phyloP scores from a whole-genome alignment of 345 rosid species.

The Lepidium africanum region DNA sequence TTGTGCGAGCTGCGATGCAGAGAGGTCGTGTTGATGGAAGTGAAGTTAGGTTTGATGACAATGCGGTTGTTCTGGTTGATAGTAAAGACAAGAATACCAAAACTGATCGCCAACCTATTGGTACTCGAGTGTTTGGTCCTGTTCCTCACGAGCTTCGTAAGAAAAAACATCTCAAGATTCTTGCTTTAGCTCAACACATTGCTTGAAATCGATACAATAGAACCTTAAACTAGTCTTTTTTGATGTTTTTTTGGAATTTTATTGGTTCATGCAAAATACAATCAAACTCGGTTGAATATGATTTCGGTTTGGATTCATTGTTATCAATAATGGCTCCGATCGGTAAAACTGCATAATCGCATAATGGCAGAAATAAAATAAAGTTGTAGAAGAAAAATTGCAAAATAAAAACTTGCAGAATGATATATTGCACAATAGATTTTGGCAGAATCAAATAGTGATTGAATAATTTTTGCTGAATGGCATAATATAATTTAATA shows the following conservation, averaged over 20 bases:
- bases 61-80: slow-evolving; percentile 73
- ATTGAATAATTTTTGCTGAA: no score
- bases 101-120: slow-evolving; percentile 58
- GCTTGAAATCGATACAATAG: slow-evolving; percentile 32
- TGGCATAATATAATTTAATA: no score
- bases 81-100: slow-evolving; percentile 30
- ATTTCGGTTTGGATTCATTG: no score
- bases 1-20: slow-evolving; percentile 87
- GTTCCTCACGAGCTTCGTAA: slow-evolving; percentile 93
- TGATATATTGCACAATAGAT: no score
- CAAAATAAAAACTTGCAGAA: no score
- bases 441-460: no score
- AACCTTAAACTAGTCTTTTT: not conserved
- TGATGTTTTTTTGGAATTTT: not conserved
- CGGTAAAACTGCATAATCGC: no score
- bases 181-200: slow-evolving; percentile 75
- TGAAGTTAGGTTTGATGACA: slow-evolving; percentile 86
- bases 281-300: no score
- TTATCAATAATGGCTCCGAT: no score
- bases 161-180: slow-evolving; percentile 79
- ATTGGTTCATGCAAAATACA: no score
- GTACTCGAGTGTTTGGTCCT: slow-evolving; percentile 82
- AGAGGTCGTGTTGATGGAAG: slow-evolving; percentile 85
- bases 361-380: no score
- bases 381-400: no score